Conservation (phyloP, 192 early-diverging fungal species). For the Funneliformis geosporum region DNA sequence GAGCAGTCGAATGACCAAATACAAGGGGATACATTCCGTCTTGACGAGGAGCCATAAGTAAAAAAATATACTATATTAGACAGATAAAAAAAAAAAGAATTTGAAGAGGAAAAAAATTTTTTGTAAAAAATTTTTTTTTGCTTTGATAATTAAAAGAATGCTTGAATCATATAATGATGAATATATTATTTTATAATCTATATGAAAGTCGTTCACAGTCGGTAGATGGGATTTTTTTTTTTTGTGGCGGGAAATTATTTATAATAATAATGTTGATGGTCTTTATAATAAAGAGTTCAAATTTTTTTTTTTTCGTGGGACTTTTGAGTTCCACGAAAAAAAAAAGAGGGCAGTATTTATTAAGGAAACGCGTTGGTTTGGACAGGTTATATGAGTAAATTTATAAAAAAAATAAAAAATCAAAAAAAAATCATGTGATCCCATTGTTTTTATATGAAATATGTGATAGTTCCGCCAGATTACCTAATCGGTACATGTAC, state of each 20-base stretch:
- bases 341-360: neutral
- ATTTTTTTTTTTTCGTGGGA: neutral
- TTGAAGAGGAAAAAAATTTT: neutral
- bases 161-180: neutral
- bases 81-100: neutral
- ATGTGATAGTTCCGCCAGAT: neutral
- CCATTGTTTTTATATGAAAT: neutral
- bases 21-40: neutral
- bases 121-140: neutral
- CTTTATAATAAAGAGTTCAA: neutral
- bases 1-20: neutral
- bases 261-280: neutral
- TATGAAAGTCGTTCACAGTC: neutral
- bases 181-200: neutral
- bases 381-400: neutral
- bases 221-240: neutral
- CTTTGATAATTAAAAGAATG: neutral
- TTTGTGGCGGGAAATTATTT: neutral
- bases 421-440: neutral
- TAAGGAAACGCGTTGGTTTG: neutral
- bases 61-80: neutral
- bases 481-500: neutral
- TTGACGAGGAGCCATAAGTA: neutral
- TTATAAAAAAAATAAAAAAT: neutral
- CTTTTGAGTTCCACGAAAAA: conserved; percentile 1